phyloP scores from a whole-genome alignment of 2,329 filamentous ascomycete species.

The Fusarium sublunatum region DNA sequence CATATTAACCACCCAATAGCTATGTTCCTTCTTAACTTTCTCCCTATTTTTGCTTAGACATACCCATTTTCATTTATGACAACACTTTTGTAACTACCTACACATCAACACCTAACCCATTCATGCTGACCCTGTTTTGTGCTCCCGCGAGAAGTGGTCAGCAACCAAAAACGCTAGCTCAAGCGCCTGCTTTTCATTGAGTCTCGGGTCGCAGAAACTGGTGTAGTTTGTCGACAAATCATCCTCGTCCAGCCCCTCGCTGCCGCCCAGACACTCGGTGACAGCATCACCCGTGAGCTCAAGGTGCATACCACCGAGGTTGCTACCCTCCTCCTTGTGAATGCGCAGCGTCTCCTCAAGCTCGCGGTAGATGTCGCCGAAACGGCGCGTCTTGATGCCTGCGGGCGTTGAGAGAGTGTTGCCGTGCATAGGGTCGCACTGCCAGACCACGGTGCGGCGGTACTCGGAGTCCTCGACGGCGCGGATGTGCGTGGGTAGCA shows the following conservation, averaged over 20 bases:
- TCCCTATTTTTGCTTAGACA: background rate
- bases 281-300: slow-evolving; percentile 96
- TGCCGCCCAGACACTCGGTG: slow-evolving; percentile 94
- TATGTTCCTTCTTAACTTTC: background rate
- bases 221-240: slow-evolving; percentile 93
- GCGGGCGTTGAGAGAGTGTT: slow-evolving; percentile 75
- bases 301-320: slow-evolving; percentile 92
- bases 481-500: slow-evolving; percentile 87
- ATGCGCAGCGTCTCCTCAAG: slow-evolving; percentile 84
- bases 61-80: background rate
- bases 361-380: slow-evolving; percentile 90
- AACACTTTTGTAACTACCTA: background rate
- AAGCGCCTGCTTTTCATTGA: slow-evolving; percentile 98
- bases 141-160: slow-evolving; percentile 71
- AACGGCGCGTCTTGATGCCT: slow-evolving; percentile 92
- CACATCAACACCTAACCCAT: background rate
- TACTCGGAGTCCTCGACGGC: slow-evolving; percentile 85
- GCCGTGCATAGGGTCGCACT: slow-evolving; percentile 99
- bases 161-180: slow-evolving; percentile 95
- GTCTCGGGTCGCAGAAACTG: slow-evolving; percentile 91
- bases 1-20: background rate
- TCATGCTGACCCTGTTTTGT: slow-evolving; percentile 22
- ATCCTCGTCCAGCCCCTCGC: slow-evolving; percentile 85
- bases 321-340: slow-evolving; percentile 84
- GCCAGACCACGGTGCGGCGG: slow-evolving; percentile 81